Evolutionary conservation across 2,329 filamentous ascomycete genomes (phyloP), one percentile per base, ranked within the genome.

Genomic region (Neofusicoccum kwambonambiense): DNA sequence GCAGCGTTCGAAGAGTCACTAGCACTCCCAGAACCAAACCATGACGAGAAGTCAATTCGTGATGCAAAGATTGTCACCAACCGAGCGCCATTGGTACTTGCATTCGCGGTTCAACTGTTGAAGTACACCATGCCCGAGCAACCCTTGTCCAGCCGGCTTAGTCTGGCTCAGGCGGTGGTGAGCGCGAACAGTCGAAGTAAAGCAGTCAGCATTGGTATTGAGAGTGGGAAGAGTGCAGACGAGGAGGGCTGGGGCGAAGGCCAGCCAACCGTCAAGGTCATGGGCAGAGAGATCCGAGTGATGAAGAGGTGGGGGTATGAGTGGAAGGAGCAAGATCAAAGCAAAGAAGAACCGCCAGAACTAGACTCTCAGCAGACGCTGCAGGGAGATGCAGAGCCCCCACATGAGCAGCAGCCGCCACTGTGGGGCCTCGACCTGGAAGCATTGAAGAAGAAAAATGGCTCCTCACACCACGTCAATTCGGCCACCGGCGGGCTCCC

Each of bases 51-150:
- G 1, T 77, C 82, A 7, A 85, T 96, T 4, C 79, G 81, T 13
- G 75, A 78, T 1, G 85, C 86, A 0, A 79, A 81, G 0, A 70
- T 96, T 1, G 80, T 88, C 67, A 95, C 91, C 0, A 96, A 96
- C 71, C 84, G 93, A 44, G 92, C 93, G 2, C 92, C 93, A 1
- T 79, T 96, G 1, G 87, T 96, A 1, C 82, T 96, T 4, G 92
- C 92, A 0, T 96, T 96, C 76, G 88, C 90, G 0, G 85, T 92
- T 13, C 86, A 87, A 66, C 74, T 94, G 56, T 75, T 96, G 52
- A 89, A 90, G 51, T 88, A 90, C 73, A 96, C 91, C 0, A 94
- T 93, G 89, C 90, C 92, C 0, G 89, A 91, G 69, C 93, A 97
- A 74, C 92, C 92, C 3, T 82, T 89, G 3, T 95, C 91, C n/a